Conservation (phyloP, 1,284 basidiomycete genomes). For the Pterula multifida region DNA sequence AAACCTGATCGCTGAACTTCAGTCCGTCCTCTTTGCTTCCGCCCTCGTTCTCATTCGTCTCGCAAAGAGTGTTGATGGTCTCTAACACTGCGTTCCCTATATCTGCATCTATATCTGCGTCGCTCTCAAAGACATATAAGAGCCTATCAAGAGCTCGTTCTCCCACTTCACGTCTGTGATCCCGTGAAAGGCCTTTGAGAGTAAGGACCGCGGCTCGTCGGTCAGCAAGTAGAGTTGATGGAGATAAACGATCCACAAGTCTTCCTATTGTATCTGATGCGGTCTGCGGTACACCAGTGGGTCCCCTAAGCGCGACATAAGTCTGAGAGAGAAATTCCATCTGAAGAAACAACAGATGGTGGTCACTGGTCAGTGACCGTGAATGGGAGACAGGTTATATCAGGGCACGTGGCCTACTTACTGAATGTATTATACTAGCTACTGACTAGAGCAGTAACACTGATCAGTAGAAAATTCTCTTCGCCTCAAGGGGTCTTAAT, state of each 20-base stretch:
- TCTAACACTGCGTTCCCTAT: constrained; percentile 86
- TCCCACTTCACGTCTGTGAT: constrained; percentile 85
- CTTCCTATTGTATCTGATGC: constrained; percentile 77
- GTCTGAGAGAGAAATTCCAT: constrained; percentile 80
- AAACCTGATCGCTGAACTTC: constrained; percentile 61
- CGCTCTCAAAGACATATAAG: constrained; percentile 71
- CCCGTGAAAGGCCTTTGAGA: constrained; percentile 84
- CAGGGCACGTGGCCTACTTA: too few relatives aligned
- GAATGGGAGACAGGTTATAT: too few relatives aligned
- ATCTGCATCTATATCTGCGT: constrained; percentile 81
- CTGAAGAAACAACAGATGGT: neutral
- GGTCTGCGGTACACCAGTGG: constrained; percentile 69
- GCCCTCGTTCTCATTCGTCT: constrained; percentile 37
- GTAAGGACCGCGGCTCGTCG: constrained; percentile 84
- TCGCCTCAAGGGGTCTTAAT: too few relatives aligned
- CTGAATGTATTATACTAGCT: too few relatives aligned
- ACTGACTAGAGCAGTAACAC: too few relatives aligned
- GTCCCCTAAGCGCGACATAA: constrained; percentile 69
- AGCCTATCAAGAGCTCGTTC: constrained; percentile 65
- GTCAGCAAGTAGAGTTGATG: constrained; percentile 79
- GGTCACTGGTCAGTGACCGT: neutral
- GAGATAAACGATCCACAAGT: constrained; percentile 82
- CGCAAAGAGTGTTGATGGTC: constrained; percentile 71
- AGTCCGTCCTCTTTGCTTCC: constrained; percentile 52
- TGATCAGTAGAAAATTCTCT: too few relatives aligned